These are phyloP conservation scores for Rhynchosporium graminicola DNA, from an alignment of 2,329 filamentous ascomycete species.

Conservation along the genomic window DNA sequence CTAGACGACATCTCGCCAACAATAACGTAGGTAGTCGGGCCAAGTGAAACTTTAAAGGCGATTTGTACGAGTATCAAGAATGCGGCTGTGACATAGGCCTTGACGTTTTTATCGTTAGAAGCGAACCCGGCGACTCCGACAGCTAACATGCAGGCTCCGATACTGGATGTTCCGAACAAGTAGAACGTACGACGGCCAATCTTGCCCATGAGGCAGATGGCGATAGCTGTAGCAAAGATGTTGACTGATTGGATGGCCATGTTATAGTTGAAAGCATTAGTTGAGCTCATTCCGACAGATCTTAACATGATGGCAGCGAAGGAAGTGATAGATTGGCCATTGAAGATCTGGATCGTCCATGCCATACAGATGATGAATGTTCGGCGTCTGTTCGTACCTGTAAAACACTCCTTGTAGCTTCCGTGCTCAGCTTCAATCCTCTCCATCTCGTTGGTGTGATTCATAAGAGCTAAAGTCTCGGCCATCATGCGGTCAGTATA, in stretches of 20 bases:
- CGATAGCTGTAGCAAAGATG: conserved; percentile 1
- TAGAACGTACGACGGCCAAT: conserved; percentile 12
- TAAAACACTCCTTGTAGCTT: conserved; percentile 9
- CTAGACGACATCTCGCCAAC: conserved; percentile 11
- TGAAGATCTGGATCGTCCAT: conserved; percentile 14
- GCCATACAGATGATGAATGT: conserved; percentile 14
- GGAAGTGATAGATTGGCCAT: conserved; percentile 7
- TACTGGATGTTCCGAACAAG: conserved; percentile 4
- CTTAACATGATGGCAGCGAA: conserved; percentile 10
- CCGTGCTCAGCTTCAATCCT: conserved; percentile 14
- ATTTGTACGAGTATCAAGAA: conserved; percentile 11
- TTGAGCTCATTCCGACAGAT: conserved; percentile 9
- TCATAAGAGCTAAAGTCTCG: conserved; percentile 10
- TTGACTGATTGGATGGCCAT: conserved; percentile 15
- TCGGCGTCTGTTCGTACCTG: conserved; percentile 14
- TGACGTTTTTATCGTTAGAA: background rate
- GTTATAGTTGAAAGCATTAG: conserved; percentile 15
- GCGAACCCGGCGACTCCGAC: conserved; percentile 8
- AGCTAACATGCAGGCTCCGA: conserved; percentile 9
- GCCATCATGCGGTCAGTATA: conserved; percentile 5
- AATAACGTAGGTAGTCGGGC: conserved; percentile 14
- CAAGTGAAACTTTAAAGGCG: conserved; percentile 11
- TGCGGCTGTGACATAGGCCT: background rate
- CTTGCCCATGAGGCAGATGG: background rate
- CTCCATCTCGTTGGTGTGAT: conserved; percentile 16